A percentile compares a stretch with the other conserved stretches of the same genome.
phyloP scores from a whole-genome alignment of 2,329 filamentous ascomycete genomes.

The Paecilomyces formosus region DNA sequence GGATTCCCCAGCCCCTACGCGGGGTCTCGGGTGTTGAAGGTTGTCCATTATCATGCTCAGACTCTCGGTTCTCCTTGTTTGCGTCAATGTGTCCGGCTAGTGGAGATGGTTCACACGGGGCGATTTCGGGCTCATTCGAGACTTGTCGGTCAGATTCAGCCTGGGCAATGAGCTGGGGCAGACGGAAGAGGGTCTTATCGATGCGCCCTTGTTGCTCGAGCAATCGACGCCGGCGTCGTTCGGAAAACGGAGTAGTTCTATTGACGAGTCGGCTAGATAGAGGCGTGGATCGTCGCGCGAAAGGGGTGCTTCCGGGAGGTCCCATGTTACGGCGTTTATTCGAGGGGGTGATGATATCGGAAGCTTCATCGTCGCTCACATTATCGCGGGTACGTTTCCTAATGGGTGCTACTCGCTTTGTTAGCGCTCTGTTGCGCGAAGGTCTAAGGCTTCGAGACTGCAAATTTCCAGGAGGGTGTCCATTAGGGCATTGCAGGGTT shows the following conservation, averaged over 20 bases:
- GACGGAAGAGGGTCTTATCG: constrained; percentile 24
- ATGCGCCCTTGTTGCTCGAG: constrained; percentile 24
- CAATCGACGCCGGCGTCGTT: constrained; percentile 21
- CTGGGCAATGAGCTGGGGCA: constrained; percentile 24
- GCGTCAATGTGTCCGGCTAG: background rate
- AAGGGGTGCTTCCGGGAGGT: constrained; percentile 15
- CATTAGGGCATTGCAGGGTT: constrained; percentile 6
- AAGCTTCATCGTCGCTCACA: constrained; percentile 3
- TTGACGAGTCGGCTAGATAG: constrained; percentile 10
- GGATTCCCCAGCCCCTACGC: constrained; percentile 19
- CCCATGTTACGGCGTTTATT: constrained; percentile 18
- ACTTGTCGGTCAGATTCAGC: constrained; percentile 18
- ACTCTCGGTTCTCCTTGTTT: background rate
- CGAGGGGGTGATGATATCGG: constrained; percentile 7
- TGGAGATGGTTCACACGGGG: background rate
- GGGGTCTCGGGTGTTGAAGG: constrained; percentile 16
- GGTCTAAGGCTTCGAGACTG: background rate
- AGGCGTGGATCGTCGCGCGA: constrained; percentile 11
- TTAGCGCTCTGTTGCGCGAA: background rate
- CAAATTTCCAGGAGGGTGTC: constrained; percentile 3
- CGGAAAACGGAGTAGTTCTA: constrained; percentile 17
- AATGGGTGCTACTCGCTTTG: constrained; percentile 6
- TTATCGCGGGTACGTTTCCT: constrained; percentile 12
- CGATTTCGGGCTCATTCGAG: background rate
- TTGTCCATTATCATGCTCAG: constrained; percentile 4